These are phyloP conservation scores for Infundibulicybe gibba DNA, from an alignment of 768 basidiomycete genomes.

Conservation along the genomic window DNA sequence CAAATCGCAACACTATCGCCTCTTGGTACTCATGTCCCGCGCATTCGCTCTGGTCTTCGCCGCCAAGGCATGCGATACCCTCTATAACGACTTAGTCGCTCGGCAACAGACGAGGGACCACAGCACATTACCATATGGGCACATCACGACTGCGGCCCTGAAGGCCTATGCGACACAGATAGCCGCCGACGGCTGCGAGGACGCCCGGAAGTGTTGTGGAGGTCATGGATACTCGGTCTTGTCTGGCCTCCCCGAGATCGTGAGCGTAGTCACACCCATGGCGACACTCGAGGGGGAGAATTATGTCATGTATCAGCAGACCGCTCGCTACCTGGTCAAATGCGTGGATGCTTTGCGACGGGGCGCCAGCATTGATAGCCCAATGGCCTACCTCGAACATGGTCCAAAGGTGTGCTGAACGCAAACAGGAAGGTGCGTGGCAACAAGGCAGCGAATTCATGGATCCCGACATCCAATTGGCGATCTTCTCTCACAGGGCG, in stretches of 20 bases:
- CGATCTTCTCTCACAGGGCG: slow-evolving; percentile 18
- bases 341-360: slow-evolving; percentile 2
- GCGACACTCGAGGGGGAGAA: slow-evolving; percentile 21
- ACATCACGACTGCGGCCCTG: slow-evolving; percentile 14
- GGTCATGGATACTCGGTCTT: slow-evolving; percentile 20
- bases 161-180: slow-evolving; percentile 15
- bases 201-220: slow-evolving; percentile 21
- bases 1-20: slow-evolving; percentile 18
- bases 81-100: slow-evolving; percentile 10
- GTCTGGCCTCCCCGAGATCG: slow-evolving; percentile 17
- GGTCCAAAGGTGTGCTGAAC: slow-evolving; percentile 4
- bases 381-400: slow-evolving; percentile 9
- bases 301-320: slow-evolving; percentile 24
- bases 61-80: slow-evolving; percentile 5
- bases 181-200: slow-evolving; percentile 18
- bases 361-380: slow-evolving; percentile 1
- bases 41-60: slow-evolving; percentile 17
- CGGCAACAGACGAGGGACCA: slow-evolving; percentile 7
- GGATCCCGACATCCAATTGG: slow-evolving; percentile 9
- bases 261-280: slow-evolving; percentile 11
- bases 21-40: slow-evolving; percentile 11
- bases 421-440: slow-evolving; percentile 14
- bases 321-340: slow-evolving; percentile 20
- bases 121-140: slow-evolving; percentile 8
- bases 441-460: too few relatives aligned